Conservation (phyloP, 495 filamentous ascomycete genomes). For the Aspergillus nidulans region DNA sequence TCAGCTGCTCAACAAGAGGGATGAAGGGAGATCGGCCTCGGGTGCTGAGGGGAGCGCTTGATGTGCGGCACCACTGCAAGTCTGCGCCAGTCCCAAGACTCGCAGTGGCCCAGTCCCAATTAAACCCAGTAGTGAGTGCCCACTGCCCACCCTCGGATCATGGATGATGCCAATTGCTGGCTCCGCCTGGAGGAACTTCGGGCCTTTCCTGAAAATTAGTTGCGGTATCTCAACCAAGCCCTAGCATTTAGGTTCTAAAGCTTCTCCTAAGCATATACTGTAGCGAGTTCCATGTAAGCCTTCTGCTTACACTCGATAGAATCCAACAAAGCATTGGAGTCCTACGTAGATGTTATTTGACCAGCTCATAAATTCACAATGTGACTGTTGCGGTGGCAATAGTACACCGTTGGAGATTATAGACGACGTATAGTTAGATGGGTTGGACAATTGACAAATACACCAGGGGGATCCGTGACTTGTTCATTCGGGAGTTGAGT, state of each 20-base stretch:
- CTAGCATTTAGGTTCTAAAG: constrained; percentile 1
- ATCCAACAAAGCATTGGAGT: background rate
- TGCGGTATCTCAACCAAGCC: constrained; percentile 1
- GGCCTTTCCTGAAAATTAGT: constrained; percentile 4
- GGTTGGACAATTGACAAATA: background rate
- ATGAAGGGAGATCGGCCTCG: constrained; percentile 10
- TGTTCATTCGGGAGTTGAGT: background rate
- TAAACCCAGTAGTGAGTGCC: background rate
- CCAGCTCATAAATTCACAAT: too few relatives aligned
- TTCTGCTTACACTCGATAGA: background rate
- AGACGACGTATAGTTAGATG: background rate
- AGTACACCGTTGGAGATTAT: background rate
- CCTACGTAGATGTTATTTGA: background rate
- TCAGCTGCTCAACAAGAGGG: background rate
- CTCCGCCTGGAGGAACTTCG: constrained; percentile 4
- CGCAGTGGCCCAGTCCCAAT: background rate
- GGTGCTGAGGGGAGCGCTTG: constrained; percentile 11
- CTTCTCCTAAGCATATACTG: background rate
- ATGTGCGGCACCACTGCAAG: constrained; percentile 6
- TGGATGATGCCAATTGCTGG: background rate
- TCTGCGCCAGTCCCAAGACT: background rate
- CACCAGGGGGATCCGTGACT: background rate
- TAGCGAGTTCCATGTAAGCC: background rate
- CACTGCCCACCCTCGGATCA: background rate
- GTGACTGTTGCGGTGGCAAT: too few relatives aligned